Percentiles rank a stretch among this genome's conserved stretches.
phyloP scores from a whole-genome alignment of 805 yeast genomes.

The Wickerhamiella sorbophila region DNA sequence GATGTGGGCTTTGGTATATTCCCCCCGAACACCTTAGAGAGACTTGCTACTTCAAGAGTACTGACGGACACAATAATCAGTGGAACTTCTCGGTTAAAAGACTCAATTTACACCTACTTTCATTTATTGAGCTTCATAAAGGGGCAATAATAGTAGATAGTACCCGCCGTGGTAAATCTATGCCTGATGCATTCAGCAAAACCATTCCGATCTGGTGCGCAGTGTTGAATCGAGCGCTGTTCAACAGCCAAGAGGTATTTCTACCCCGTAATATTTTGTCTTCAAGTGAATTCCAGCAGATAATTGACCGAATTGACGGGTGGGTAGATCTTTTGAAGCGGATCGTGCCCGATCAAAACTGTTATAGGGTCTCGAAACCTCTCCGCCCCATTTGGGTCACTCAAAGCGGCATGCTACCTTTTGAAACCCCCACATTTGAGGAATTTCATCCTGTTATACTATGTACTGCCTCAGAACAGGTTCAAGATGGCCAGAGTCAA shows the following conservation, averaged over 20 bases:
- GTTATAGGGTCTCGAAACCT: conserved; percentile 34
- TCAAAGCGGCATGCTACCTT: conserved; percentile 35
- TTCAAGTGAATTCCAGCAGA: conserved; percentile 40
- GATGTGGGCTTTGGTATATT: conserved; percentile 83
- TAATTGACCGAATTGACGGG: conserved; percentile 32
- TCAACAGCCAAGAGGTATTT: conserved; percentile 26
- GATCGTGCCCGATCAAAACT: conserved; percentile 26
- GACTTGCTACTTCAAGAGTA: conserved; percentile 68
- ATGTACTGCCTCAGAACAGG: conserved; percentile 49
- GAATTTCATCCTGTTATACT: conserved; percentile 33
- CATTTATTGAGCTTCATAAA: conserved; percentile 27
- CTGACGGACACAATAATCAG: conserved; percentile 76
- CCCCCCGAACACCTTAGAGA: conserved; percentile 30
- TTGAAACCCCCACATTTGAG: conserved; percentile 24
- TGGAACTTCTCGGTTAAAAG: conserved; percentile 70
- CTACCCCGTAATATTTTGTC: conserved; percentile 44
- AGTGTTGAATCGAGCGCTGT: conserved; percentile 44
- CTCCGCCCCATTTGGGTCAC: conserved; percentile 57
- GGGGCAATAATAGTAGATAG: conserved; percentile 61
- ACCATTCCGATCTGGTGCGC: conserved; percentile 91
- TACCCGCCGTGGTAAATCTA: conserved; percentile 67
- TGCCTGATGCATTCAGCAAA: conserved; percentile 79
- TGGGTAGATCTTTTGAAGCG: conserved; percentile 34
- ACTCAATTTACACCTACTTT: conserved; percentile 57
- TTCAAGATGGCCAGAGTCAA: conserved; percentile 42